A percentile compares a stretch with the other conserved stretches of the same genome.
Evolutionary conservation across 208 protist species (phyloP).

Genomic region (Leptomonas pyrrhocoris): DNA sequence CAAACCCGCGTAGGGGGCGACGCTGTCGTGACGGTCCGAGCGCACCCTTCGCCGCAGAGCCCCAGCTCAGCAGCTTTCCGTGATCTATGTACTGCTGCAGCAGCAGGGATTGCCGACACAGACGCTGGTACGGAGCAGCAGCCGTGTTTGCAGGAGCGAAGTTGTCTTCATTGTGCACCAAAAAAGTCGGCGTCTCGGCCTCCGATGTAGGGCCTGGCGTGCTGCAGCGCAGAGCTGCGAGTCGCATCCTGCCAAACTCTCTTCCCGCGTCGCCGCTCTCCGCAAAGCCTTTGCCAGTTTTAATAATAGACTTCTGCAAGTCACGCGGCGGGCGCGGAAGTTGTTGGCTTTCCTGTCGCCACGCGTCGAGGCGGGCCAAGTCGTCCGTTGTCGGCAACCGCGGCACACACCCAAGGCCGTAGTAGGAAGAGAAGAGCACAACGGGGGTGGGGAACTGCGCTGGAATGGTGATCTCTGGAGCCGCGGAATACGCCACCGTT

Average conservation of each 20-base stretch:
- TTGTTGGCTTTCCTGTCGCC: conserved; percentile 13
- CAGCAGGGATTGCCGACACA: conserved; percentile 18
- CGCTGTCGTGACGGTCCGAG: conserved; percentile 26
- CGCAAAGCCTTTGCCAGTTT: conserved; percentile 3
- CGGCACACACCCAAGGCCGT: conserved; percentile 66
- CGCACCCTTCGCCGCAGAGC: conserved; percentile 34
- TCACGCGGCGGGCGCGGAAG: conserved; percentile 4
- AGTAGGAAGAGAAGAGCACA: conserved; percentile 45
- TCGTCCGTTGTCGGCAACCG: conserved; percentile 40
- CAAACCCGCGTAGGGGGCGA: not conserved
- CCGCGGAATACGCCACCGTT: not conserved
- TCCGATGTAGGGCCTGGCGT: conserved; percentile 4
- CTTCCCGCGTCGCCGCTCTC: not conserved
- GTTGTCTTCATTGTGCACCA: conserved; percentile 18
- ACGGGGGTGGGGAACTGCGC: conserved; percentile 70
- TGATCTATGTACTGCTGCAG: conserved; percentile 38
- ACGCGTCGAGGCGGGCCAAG: conserved; percentile 15
- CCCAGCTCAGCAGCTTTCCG: conserved; percentile 44
- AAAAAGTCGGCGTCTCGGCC: conserved; percentile 12
- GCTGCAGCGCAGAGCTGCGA: conserved; percentile 11
- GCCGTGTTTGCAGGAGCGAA: conserved; percentile 13
- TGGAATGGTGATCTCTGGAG: conserved; percentile 16
- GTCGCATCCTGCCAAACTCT: conserved; percentile 6
- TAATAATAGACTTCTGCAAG: conserved; percentile 5
- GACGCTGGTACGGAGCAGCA: conserved; percentile 4